Evolutionary conservation across 2,329 filamentous ascomycete genomes (phyloP).

Genomic region (Truncatella angustata): DNA sequence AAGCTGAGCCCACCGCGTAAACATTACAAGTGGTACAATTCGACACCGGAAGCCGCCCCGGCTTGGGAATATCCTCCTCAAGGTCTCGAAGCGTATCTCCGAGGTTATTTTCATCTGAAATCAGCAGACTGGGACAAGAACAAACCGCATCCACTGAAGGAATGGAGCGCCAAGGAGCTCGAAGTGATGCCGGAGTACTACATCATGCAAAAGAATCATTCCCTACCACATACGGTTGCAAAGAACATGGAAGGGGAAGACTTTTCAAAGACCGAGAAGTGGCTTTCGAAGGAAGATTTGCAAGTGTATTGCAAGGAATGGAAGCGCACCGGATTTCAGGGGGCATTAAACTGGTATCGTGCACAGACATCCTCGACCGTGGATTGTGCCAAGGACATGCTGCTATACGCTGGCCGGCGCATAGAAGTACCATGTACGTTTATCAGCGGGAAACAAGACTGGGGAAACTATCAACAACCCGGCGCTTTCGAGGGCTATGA

Average conservation of each 20-base stretch:
- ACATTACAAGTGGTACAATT: slow-evolving; percentile 70
- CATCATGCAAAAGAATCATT: slow-evolving; percentile 57
- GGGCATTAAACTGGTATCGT: slow-evolving; percentile 67
- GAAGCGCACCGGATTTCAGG: slow-evolving; percentile 61
- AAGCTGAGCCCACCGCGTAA: slow-evolving; percentile 56
- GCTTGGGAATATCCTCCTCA: slow-evolving; percentile 35
- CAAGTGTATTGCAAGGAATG: slow-evolving; percentile 61
- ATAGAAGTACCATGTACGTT: slow-evolving; percentile 62
- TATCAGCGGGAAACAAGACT: slow-evolving; percentile 61
- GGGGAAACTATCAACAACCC: slow-evolving; percentile 68
- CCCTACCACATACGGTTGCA: slow-evolving; percentile 59
- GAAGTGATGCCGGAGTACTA: slow-evolving; percentile 66
- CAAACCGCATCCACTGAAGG: slow-evolving; percentile 48
- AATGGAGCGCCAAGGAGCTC: slow-evolving; percentile 57
- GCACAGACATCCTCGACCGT: slow-evolving; percentile 50
- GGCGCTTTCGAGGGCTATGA: slow-evolving; percentile 55
- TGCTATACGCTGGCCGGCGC: slow-evolving; percentile 57
- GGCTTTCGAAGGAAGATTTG: slow-evolving; percentile 59
- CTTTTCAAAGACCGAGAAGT: slow-evolving; percentile 37
- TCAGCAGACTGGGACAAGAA: slow-evolving; percentile 59
- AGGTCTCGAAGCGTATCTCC: slow-evolving; percentile 55
- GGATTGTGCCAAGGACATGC: slow-evolving; percentile 46
- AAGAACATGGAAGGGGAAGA: slow-evolving; percentile 54
- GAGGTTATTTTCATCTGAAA: slow-evolving; percentile 69
- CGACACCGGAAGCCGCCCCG: slow-evolving; percentile 46